Evolutionary conservation across 2,329 filamentous ascomycete species (phyloP).

Genomic region (Chrysoporthe deuterocubensis): DNA sequence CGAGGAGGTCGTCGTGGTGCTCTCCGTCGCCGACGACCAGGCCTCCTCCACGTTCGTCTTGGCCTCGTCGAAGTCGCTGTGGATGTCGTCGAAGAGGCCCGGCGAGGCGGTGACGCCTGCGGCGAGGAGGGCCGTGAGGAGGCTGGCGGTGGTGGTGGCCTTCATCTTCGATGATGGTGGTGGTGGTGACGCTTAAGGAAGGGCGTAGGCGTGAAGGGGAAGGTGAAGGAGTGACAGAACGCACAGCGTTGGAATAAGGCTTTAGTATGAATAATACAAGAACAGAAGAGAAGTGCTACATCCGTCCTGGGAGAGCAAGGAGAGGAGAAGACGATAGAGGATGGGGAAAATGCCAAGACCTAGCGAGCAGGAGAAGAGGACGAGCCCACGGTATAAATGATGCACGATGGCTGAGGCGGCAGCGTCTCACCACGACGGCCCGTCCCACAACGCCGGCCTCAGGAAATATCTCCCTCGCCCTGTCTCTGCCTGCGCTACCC

Average conservation of each 20-base stretch:
- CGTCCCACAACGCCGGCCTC: background rate
- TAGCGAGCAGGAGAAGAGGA: background rate
- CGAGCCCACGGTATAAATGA: background rate
- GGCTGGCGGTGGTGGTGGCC: conserved; percentile 6
- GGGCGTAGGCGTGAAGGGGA: background rate
- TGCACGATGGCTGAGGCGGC: too few species aligned
- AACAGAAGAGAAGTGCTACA: background rate
- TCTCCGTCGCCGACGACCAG: conserved; percentile 9
- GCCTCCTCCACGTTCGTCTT: conserved; percentile 3
- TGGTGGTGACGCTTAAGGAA: background rate
- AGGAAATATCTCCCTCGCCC: background rate
- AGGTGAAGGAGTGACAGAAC: background rate
- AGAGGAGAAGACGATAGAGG: background rate
- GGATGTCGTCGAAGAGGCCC: conserved; percentile 12
- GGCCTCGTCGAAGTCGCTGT: conserved; percentile 10
- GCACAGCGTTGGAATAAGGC: background rate
- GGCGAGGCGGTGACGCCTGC: conserved; percentile 6
- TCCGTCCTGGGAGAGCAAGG: conserved; percentile 8
- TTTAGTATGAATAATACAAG: background rate
- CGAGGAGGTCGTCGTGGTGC: conserved; percentile 3
- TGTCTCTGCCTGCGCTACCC: too few species aligned
- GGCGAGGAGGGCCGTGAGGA: background rate
- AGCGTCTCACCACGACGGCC: background rate
- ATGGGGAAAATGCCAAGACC: conserved; percentile 4
- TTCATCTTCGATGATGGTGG: background rate